Evolutionary conservation across 352 stramenopile species (phyloP).

Genomic region (Phytophthora chlamydospora): DNA sequence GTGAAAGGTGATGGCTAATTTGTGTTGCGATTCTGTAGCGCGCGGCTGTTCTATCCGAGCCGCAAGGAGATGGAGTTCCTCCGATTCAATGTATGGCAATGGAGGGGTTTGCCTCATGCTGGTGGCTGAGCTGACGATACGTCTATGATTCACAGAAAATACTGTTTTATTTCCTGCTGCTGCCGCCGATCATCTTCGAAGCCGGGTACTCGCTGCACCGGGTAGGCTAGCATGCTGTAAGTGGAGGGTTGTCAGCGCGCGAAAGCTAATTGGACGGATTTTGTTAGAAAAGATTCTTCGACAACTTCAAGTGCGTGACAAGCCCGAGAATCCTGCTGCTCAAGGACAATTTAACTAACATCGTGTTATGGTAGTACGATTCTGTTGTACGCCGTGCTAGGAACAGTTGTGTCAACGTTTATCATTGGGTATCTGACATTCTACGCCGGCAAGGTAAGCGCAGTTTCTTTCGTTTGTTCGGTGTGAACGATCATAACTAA

Average conservation of each 20-base stretch:
- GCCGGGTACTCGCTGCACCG: conserved; percentile 93
- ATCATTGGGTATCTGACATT: conserved; percentile 95
- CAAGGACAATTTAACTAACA: background rate
- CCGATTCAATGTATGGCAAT: conserved; percentile 74
- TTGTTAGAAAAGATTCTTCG: conserved; percentile 93
- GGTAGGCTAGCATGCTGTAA: conserved; percentile 30
- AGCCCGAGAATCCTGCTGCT: too few species aligned
- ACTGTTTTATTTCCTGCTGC: conserved; percentile 97
- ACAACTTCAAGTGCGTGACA: conserved; percentile 89
- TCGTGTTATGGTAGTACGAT: conserved; percentile 80
- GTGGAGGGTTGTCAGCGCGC: background rate
- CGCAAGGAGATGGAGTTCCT: conserved; percentile 92
- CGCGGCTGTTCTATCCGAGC: conserved; percentile 84
- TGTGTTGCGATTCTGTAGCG: conserved; percentile 35
- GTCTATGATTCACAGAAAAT: conserved; percentile 52
- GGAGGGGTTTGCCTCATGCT: background rate
- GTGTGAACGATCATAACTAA: background rate
- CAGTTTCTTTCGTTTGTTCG: background rate
- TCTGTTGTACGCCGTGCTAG: conserved; percentile 93
- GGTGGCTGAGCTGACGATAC: too few species aligned
- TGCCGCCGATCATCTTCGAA: conserved; percentile 98
- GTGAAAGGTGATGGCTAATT: background rate
- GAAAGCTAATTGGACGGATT: background rate
- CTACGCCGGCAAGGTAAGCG: conserved; percentile 64
- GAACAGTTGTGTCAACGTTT: conserved; percentile 97